Evolutionary conservation across 225 moss, liverwort and hornwort genomes (phyloP).

Genomic region (Straminergon stramineum): DNA sequence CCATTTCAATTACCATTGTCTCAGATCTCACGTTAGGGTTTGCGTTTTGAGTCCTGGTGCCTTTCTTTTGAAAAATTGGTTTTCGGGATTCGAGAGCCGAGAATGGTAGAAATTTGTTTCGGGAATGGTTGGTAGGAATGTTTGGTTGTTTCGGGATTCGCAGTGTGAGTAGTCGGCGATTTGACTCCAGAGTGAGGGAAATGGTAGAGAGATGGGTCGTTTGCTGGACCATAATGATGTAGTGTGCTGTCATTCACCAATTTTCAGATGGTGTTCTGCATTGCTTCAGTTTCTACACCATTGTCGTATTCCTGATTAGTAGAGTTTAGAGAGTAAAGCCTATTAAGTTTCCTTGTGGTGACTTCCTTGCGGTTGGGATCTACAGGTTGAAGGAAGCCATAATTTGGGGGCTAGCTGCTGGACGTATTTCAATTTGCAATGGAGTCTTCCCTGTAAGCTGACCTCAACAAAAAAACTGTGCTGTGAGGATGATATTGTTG

Average conservation of each 20-base stretch:
- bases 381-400: not conserved
- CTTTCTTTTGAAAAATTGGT: not conserved
- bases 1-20: not conserved
- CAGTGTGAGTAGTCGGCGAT: not conserved
- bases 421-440: not conserved
- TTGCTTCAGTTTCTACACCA: not conserved
- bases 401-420: not conserved
- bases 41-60: not conserved
- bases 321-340: not conserved
- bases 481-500: not conserved
- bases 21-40: not conserved
- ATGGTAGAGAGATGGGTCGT: not conserved
- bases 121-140: not conserved
- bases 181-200: not conserved
- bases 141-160: not conserved
- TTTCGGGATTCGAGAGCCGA: no score
- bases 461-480: not conserved
- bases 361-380: not conserved
- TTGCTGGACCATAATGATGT: not conserved
- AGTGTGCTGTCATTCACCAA: no score
- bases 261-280: not conserved
- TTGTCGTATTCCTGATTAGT: not conserved
- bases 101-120: no score
- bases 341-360: not conserved
- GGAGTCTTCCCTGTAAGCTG: not conserved